Base-by-base conservation (phyloP, 768 basidiomycete species). In the Phanerochaete sordida region DNA sequence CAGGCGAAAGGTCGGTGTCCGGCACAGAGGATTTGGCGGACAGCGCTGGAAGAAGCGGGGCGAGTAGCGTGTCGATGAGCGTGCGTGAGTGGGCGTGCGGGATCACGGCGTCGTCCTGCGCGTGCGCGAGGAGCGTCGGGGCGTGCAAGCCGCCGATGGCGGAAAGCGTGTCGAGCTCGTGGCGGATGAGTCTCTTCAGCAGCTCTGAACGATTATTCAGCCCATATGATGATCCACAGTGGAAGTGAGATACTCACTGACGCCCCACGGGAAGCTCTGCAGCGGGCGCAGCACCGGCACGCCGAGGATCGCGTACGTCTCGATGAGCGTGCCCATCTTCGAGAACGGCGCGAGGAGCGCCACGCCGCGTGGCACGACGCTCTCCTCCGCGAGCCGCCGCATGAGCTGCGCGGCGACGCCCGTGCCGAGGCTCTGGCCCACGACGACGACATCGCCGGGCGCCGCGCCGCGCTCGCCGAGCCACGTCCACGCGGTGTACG, bases 351-450 rank as follows among this genome's bases (percentile, higher is more conserved):
- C 74, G 62, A 79, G 68, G 23, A 81, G 65, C 1, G 75, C 75
- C 4, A 81, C 57, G 7, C 78, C 79, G 26, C 75, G 69, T 0
- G 76, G 74, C 23, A 65, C 62, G 27, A 74, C 61, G 74, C 75
- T 77, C 61, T 82, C 77, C 1, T 59, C 61, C 15, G 74, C 74
- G 4, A 85, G 70, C 50, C 70, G 63, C 31, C 69, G 75, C 16
- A 73, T 78, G 11, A 80, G 70, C 56, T 67, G 77, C 26, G 76
- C 76, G 0, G 74, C 79, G 1, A 98, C 89, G 0, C 87, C 94
- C 0, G 95, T 95, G 1, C 95, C 95, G 13, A 98, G 76, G 63
- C 92, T 95, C 66, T 95, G 93, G 0, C 95, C 95, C 2, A 93
- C 76, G 45, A 98, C 70, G 3, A 93, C 75, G 39, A 97, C 78